Evolutionary conservation across 2,329 filamentous ascomycete species (phyloP).

Genomic region (Sarocladium brachiariae): DNA sequence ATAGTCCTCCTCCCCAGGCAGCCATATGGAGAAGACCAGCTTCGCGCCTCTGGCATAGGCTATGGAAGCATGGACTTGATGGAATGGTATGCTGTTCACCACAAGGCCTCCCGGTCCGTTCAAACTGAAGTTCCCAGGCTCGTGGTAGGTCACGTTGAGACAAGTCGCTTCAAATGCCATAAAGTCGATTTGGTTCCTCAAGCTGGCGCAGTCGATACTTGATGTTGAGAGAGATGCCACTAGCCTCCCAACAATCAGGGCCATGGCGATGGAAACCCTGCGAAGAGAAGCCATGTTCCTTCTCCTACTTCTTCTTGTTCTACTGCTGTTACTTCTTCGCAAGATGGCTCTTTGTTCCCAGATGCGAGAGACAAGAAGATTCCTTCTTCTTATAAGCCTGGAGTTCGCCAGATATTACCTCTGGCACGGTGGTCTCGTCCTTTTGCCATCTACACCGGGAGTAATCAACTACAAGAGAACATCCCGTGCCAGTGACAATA

Average conservation of each 20-base stretch:
- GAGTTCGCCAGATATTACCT: no score
- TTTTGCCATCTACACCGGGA: no score
- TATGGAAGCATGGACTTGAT: neutral
- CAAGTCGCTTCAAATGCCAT: neutral
- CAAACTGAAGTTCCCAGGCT: neutral
- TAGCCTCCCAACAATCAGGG: neutral
- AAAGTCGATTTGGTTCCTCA: neutral
- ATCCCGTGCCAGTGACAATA: no score
- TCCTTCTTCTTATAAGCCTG: no score
- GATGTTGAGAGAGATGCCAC: no score
- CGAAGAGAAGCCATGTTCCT: neutral
- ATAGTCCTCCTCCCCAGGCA: neutral
- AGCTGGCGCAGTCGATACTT: neutral
- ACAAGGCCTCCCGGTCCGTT: neutral
- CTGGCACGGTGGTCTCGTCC: no score
- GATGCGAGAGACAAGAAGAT: no score
- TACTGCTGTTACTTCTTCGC: no score
- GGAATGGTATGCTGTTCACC: neutral
- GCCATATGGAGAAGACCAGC: constrained; percentile 4
- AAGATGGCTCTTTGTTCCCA: no score
- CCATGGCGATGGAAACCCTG: neutral
- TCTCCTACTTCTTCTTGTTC: no score
- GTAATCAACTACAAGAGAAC: no score
- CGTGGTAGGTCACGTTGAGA: constrained; percentile 1
- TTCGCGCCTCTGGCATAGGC: neutral